Conservation (phyloP, 2,329 filamentous ascomycete genomes). For the Sclerotinia subarctica region DNA sequence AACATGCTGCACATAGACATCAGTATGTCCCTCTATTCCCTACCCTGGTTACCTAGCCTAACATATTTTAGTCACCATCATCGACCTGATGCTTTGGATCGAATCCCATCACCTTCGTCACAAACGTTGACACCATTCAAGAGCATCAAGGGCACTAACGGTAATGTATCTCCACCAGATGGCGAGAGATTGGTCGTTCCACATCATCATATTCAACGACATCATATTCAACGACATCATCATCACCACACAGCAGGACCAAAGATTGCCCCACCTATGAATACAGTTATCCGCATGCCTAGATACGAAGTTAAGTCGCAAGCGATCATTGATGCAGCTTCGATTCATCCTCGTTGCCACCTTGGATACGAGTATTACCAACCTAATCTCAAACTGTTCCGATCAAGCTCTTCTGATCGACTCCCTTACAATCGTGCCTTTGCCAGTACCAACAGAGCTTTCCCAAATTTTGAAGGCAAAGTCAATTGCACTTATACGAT, state of each 20-base stretch:
- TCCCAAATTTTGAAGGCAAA: slow-evolving; percentile 70
- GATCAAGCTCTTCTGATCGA: slow-evolving; percentile 45
- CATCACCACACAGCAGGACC: slow-evolving; percentile 44
- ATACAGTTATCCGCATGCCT: slow-evolving; percentile 54
- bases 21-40: slow-evolving; percentile 43
- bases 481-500: slow-evolving; percentile 87
- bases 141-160: slow-evolving; percentile 46
- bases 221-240: too few relatives aligned
- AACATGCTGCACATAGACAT: slow-evolving; percentile 47
- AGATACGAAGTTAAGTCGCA: slow-evolving; percentile 66
- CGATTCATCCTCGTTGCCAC: slow-evolving; percentile 69
- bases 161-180: slow-evolving; percentile 46
- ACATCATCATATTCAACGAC: slow-evolving; percentile 36
- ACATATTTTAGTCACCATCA: slow-evolving; percentile 47
- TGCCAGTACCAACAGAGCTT: slow-evolving; percentile 36
- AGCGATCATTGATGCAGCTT: slow-evolving; percentile 68
- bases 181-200: slow-evolving; percentile 30
- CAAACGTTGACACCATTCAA: slow-evolving; percentile 48
- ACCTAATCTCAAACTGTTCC: slow-evolving; percentile 54
- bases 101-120: slow-evolving; percentile 44
- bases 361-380: slow-evolving; percentile 83
- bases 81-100: slow-evolving; percentile 49
- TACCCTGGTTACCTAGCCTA: not conserved
- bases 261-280: slow-evolving; percentile 33
- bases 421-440: slow-evolving; percentile 28